Evolutionary conservation across 192 early-diverging fungal genomes (phyloP).

Genomic region (Linnemannia exigua): DNA sequence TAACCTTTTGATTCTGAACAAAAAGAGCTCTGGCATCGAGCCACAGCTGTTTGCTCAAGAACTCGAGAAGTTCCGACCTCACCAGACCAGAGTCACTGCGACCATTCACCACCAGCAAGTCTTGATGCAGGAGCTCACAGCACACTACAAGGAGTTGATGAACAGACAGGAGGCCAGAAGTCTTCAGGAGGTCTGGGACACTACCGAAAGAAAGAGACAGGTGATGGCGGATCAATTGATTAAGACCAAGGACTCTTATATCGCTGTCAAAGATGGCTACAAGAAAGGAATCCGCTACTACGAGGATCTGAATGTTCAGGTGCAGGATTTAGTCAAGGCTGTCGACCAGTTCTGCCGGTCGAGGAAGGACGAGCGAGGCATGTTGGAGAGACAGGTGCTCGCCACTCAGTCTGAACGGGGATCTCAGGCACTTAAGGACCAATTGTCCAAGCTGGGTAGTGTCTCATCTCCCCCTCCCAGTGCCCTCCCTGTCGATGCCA

Average conservation of each 20-base stretch:
- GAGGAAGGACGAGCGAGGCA: conserved; percentile 72
- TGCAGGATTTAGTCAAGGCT: conserved; percentile 68
- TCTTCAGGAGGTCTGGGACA: conserved; percentile 79
- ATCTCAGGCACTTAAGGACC: conserved; percentile 71
- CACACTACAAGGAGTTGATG: conserved; percentile 82
- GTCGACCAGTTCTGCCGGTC: conserved; percentile 70
- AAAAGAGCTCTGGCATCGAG: conserved; percentile 83
- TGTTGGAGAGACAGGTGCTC: conserved; percentile 67
- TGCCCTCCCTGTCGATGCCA: conserved; percentile 24
- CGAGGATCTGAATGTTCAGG: conserved; percentile 68
- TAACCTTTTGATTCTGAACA: conserved; percentile 80
- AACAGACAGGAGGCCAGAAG: conserved; percentile 77
- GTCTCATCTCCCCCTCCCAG: conserved; percentile 22
- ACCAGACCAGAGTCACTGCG: conserved; percentile 79
- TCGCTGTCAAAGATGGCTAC: conserved; percentile 70
- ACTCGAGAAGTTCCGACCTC: conserved; percentile 90
- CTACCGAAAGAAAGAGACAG: conserved; percentile 73
- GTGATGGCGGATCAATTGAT: conserved; percentile 74
- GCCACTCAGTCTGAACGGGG: conserved; percentile 68
- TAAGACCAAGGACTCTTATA: conserved; percentile 77
- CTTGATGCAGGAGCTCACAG: conserved; percentile 80
- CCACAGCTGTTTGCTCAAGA: conserved; percentile 90
- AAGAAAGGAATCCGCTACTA: conserved; percentile 82
- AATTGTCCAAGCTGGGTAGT: conserved; percentile 64
- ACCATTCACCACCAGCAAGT: conserved; percentile 82